Evolutionary conservation across 148 eudicot species (phyloP), one percentile per base, ranked within the genome.

Genomic region (Rhododendron kiyosumense): DNA sequence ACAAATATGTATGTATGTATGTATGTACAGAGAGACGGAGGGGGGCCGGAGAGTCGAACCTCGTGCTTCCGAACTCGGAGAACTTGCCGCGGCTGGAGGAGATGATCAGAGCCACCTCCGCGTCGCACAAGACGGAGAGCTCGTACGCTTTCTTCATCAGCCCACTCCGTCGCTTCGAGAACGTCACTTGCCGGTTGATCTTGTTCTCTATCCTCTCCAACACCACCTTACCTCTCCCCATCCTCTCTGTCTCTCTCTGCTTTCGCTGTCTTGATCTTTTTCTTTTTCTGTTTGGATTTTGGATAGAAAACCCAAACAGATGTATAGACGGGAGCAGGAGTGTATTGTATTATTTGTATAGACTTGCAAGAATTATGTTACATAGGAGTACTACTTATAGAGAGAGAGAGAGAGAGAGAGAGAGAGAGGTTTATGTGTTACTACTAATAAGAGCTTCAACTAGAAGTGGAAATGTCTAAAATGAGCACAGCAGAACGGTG

Each of bases 161-260:
- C 3, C 79, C 79, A 7, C 20, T 75, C 48, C 79, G 41, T n/a
- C 79, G 79, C 18, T 75, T 75, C 45, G 79, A 75, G 10, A 75
- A 75, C 45, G 79, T 34, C 11, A 75, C 79, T 36, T 75, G 79
- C 8, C 79, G 46, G 45, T 75, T 75, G 79, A 75, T 38, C 79
- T 75, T 75, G 79, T 75, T 75, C 79, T 75, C 79, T 15, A 75
- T 75, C 79, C 79, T 75, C 79, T 75, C 79, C 48, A 75, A 20
- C 79, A 75, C 79, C 48, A 75, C 79, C 79, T 75, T 75, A 5
- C 79, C 79, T 36, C 79, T 75, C 45, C 79, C 79, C 79, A 75
- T 75, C 18, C 41, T 15, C 78, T 73, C 45, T 75, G 10, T 75
- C n/a, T 75, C 48, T 74, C 65, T 59, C n/a, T 59, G 5, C 7